Evolutionary conservation across 805 yeast genomes (phyloP).

Genomic region (Clavispora vitiphila): DNA sequence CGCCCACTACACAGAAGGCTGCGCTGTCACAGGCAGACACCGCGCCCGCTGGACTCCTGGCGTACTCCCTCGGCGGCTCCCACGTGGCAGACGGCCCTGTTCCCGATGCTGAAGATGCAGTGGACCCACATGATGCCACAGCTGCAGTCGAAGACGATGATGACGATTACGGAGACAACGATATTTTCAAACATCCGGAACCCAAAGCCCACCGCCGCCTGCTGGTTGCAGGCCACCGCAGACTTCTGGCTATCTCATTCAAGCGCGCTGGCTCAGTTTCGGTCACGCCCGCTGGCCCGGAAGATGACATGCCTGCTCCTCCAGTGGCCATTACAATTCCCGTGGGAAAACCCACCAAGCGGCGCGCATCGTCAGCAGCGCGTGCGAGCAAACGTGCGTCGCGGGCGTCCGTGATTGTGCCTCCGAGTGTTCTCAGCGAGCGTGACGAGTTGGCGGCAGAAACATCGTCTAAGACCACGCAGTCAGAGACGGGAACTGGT

Average conservation of each 20-base stretch:
- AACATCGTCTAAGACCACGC: background rate
- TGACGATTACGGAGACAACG: constrained; percentile 22
- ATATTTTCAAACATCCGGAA: constrained; percentile 27
- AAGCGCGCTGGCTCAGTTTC: constrained; percentile 28
- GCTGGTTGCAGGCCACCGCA: constrained; percentile 26
- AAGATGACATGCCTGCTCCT: constrained; percentile 6
- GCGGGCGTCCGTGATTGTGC: constrained; percentile 6
- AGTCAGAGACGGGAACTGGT: constrained; percentile 1
- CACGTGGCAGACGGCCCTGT: background rate
- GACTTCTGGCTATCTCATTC: constrained; percentile 32
- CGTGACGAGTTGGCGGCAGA: constrained; percentile 1
- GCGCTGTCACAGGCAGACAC: too few relatives aligned
- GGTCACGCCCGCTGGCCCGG: constrained; percentile 15
- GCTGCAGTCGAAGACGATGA: constrained; percentile 9
- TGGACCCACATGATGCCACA: background rate
- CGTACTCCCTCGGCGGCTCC: background rate
- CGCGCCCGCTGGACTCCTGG: background rate
- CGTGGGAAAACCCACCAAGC: constrained; percentile 22
- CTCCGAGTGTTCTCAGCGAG: constrained; percentile 2
- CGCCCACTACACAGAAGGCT: constrained; percentile 3
- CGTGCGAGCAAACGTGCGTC: constrained; percentile 3
- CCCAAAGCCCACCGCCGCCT: constrained; percentile 19
- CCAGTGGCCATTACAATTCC: constrained; percentile 40
- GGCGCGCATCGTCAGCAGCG: constrained; percentile 22
- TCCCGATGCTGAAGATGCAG: background rate